Conservation (phyloP, 805 yeast species). For the Lipomyces chichibuensis region DNA sequence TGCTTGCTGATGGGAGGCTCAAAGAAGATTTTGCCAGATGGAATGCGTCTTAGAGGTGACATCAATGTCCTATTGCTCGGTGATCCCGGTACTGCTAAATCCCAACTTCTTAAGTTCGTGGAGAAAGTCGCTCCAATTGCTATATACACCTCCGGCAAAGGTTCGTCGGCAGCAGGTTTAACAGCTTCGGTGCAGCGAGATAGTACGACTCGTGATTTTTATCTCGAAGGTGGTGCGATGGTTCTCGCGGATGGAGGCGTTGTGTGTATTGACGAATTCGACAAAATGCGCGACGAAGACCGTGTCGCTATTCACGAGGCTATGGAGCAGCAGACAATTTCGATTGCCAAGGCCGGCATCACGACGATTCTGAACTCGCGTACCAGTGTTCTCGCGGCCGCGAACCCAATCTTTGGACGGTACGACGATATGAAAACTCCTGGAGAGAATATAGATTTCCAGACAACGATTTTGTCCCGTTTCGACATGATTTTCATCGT, state of each 20-base stretch:
- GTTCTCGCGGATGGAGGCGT: slow-evolving; percentile 99
- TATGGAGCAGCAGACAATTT: slow-evolving; percentile 99
- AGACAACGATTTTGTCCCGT: slow-evolving; percentile 93
- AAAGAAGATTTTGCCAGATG: slow-evolving; percentile 88
- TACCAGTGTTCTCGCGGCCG: slow-evolving; percentile 96
- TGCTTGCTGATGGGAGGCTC: slow-evolving; percentile 95
- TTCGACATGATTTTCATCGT: slow-evolving; percentile 98
- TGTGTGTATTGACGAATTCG: slow-evolving; percentile 98
- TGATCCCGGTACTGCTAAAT: slow-evolving; percentile 99
- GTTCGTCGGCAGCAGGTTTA: slow-evolving; percentile 99
- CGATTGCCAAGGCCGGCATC: slow-evolving; percentile 98
- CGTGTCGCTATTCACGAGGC: slow-evolving; percentile 99
- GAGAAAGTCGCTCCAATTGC: slow-evolving; percentile 94
- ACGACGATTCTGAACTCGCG: slow-evolving; percentile 95
- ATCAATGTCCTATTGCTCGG: slow-evolving; percentile 90
- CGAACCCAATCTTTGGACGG: slow-evolving; percentile 95
- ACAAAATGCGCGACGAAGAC: slow-evolving; percentile 98
- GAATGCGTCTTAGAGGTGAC: slow-evolving; percentile 96
- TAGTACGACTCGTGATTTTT: slow-evolving; percentile 82
- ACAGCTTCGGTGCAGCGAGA: slow-evolving; percentile 98
- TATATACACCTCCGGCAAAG: slow-evolving; percentile 97
- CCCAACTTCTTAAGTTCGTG: slow-evolving; percentile 91
- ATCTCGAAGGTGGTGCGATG: slow-evolving; percentile 99
- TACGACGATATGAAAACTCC: slow-evolving; percentile 96
- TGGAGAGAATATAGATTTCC: slow-evolving; percentile 97